A percentile compares a stretch with the other conserved stretches of the same genome.
These are phyloP conservation scores for Cutaneotrichosporon mucoides DNA, from an alignment of 1,284 basidiomycete genomes.

Conservation along the genomic window DNA sequence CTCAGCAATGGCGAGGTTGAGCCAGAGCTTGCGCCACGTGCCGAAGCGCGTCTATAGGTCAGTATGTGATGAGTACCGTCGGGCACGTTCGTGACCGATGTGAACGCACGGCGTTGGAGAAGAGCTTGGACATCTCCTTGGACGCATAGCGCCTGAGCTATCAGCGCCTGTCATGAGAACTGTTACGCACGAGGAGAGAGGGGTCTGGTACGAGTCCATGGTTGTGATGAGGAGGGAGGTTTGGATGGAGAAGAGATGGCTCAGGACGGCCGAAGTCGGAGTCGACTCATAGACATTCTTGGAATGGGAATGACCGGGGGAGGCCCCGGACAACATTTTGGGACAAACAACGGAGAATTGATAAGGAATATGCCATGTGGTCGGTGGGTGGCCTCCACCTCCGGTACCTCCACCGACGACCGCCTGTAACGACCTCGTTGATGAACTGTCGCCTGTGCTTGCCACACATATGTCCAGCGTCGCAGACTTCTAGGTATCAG, in stretches of 20 bases:
- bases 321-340: no score
- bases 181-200: slow-evolving; percentile 50
- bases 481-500: no score
- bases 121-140: slow-evolving; percentile 96
- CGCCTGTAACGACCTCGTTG: no score
- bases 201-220: slow-evolving; percentile 55
- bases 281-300: not conserved
- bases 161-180: not conserved
- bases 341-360: no score
- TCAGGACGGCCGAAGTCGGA: not conserved
- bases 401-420: no score
- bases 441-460: no score
- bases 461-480: no score
- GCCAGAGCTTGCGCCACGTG: slow-evolving; percentile 96
- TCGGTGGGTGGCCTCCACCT: no score
- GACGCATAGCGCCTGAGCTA: slow-evolving; percentile 86
- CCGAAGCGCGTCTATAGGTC: slow-evolving; percentile 76
- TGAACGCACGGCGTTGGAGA: slow-evolving; percentile 71
- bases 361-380: no score
- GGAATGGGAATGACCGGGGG: no score
- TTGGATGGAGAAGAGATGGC: not conserved
- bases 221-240: slow-evolving; percentile 9
- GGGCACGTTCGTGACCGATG: not conserved
- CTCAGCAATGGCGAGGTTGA: slow-evolving; percentile 93
- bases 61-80: not conserved